Conservation (phyloP, 768 basidiomycete genomes). For the Lepiota brunneoincarnata region DNA sequence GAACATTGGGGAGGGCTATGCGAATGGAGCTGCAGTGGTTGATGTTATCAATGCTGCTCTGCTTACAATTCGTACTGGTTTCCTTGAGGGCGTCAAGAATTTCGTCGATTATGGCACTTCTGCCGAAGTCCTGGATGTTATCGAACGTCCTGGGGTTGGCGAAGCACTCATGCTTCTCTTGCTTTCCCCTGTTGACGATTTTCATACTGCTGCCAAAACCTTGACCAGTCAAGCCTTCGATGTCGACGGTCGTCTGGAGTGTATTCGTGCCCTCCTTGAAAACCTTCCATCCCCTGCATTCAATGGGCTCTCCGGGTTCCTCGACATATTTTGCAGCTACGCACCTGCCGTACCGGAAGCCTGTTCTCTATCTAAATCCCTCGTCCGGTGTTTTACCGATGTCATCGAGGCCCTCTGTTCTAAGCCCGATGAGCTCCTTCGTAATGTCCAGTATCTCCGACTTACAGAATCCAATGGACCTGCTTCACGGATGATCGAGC, state of each 20-base stretch:
- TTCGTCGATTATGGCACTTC: slow-evolving; percentile 63
- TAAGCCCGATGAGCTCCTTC: slow-evolving; percentile 66
- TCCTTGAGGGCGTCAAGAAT: slow-evolving; percentile 58
- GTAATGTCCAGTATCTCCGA: slow-evolving; percentile 49
- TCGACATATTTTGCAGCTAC: slow-evolving; percentile 61
- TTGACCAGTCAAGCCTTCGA: slow-evolving; percentile 86
- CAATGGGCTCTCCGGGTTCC: slow-evolving; percentile 66
- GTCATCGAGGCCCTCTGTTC: slow-evolving; percentile 86
- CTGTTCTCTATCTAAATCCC: slow-evolving; percentile 81
- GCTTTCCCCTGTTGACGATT: slow-evolving; percentile 75
- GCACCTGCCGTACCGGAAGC: slow-evolving; percentile 77
- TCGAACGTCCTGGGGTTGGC: slow-evolving; percentile 54
- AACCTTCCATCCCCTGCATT: slow-evolving; percentile 65
- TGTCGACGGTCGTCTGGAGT: slow-evolving; percentile 85
- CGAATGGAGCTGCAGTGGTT: slow-evolving; percentile 31
- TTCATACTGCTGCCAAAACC: slow-evolving; percentile 74
- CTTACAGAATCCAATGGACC: slow-evolving; percentile 41
- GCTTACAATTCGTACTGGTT: slow-evolving; percentile 53
- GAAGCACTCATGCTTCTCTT: slow-evolving; percentile 64
- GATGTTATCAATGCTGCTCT: slow-evolving; percentile 64
- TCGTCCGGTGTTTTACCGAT: slow-evolving; percentile 92
- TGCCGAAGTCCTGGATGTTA: slow-evolving; percentile 48
- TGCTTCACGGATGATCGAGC: slow-evolving; percentile 52
- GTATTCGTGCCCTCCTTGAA: slow-evolving; percentile 75
- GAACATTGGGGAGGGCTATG: slow-evolving; percentile 26